A percentile compares a stretch with the other conserved stretches of the same genome.
phyloP scores from a whole-genome alignment of 179 eudicot genomes.

The Spergularia azorica region DNA sequence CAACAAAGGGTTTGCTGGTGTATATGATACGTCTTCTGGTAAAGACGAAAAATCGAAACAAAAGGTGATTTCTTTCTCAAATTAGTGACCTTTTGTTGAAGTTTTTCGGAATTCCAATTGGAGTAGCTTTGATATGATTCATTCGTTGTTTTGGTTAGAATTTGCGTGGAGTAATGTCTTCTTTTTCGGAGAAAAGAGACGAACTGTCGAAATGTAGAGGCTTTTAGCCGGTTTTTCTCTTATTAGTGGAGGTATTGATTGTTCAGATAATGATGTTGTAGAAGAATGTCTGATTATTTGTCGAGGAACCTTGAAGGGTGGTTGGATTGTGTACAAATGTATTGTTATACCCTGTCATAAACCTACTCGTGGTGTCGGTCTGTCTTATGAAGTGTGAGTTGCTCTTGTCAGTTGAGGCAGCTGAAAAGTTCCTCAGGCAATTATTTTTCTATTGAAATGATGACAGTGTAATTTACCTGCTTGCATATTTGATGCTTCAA shows the following conservation, averaged over 20 bases:
- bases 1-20: slow-evolving; percentile 25
- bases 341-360: not conserved
- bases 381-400: not conserved
- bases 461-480: not conserved
- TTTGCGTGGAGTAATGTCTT: not conserved
- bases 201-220: too few species aligned
- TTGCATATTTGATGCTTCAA: not conserved
- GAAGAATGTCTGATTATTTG: too few species aligned
- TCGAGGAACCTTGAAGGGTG: not conserved
- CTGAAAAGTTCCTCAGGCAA: not conserved
- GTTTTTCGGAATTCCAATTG: not conserved
- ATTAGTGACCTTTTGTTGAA: not conserved
- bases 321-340: not conserved
- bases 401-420: too few species aligned
- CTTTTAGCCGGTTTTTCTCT: too few species aligned
- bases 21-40: slow-evolving; percentile 25
- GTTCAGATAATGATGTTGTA: too few species aligned
- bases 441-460: not conserved
- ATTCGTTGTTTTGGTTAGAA: not conserved
- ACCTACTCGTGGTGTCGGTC: not conserved
- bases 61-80: slow-evolving; percentile 25
- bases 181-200: not conserved
- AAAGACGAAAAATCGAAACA: slow-evolving; percentile 34
- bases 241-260: too few species aligned
- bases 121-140: not conserved